Conservation (phyloP, 345 rosid genomes). For the Salix caprea region DNA sequence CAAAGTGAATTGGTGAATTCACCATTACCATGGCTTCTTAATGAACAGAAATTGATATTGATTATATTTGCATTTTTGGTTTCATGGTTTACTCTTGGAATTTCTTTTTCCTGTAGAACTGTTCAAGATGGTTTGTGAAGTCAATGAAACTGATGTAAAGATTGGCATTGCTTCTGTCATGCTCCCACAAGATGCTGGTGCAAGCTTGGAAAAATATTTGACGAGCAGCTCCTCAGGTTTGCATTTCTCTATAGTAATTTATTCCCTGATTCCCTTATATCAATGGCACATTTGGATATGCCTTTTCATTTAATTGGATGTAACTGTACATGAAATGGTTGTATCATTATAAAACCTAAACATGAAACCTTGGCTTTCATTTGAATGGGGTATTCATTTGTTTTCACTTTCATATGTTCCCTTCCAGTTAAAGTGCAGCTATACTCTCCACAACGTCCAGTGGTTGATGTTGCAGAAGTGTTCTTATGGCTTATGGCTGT, state of each 20-base stretch:
- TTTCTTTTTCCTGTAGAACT: constrained; percentile 51
- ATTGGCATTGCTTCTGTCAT: constrained; percentile 79
- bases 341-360: background rate
- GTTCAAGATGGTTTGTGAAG: constrained; percentile 94
- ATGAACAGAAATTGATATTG: background rate
- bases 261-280: background rate
- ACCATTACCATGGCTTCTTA: background rate
- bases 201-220: constrained; percentile 39
- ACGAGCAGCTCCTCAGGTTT: constrained; percentile 39
- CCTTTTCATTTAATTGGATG: constrained; percentile 11
- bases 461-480: constrained; percentile 94
- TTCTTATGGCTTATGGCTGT: constrained; percentile 99
- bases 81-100: constrained; percentile 11
- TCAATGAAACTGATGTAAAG: constrained; percentile 56
- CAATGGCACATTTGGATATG: background rate
- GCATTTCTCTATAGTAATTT: constrained; percentile 4
- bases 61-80: background rate
- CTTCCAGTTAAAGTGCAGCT: constrained; percentile 73
- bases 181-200: constrained; percentile 96
- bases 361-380: constrained; percentile 2
- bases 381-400: constrained; percentile 10
- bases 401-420: background rate
- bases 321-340: background rate
- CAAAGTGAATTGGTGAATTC: background rate
- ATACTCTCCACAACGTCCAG: constrained; percentile 86